These are phyloP conservation scores for Tulasnella sp. DNA, from an alignment of 768 basidiomycete genomes.

Conservation along the genomic window DNA sequence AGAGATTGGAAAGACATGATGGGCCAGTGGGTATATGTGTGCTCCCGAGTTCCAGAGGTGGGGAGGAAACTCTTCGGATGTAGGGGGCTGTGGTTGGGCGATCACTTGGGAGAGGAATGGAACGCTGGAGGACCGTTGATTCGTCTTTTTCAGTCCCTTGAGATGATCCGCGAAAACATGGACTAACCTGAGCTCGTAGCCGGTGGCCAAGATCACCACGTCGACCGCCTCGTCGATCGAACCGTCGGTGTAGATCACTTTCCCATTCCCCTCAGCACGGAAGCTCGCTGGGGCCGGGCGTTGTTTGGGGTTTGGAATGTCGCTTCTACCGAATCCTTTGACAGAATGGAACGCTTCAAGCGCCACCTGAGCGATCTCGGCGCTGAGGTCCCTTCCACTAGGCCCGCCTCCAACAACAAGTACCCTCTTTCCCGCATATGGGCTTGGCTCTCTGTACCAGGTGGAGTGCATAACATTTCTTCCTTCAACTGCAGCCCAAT, in stretches of 20 bases:
- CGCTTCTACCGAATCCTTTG: slow-evolving; percentile 37
- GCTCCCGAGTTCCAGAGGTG: slow-evolving; percentile 61
- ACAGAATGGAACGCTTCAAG: slow-evolving; percentile 44
- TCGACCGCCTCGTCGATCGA: slow-evolving; percentile 53
- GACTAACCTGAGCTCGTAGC: slow-evolving; percentile 49
- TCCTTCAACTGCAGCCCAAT: slow-evolving; percentile 50
- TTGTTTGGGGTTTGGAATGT: slow-evolving; percentile 39
- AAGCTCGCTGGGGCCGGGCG: slow-evolving; percentile 47
- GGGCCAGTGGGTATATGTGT: slow-evolving; percentile 65
- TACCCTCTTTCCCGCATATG: slow-evolving; percentile 40
- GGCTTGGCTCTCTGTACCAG: slow-evolving; percentile 56
- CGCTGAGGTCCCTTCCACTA: slow-evolving; percentile 63
- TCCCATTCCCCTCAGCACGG: slow-evolving; percentile 37
- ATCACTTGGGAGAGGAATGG: slow-evolving; percentile 15
- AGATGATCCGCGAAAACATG: neutral
- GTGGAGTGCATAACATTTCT: slow-evolving; percentile 55
- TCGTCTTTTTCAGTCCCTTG: neutral
- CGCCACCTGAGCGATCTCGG: slow-evolving; percentile 46
- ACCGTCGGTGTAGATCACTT: slow-evolving; percentile 58
- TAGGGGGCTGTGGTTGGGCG: neutral
- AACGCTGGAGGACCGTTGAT: neutral
- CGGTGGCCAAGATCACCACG: slow-evolving; percentile 63
- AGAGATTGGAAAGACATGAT: slow-evolving; percentile 62
- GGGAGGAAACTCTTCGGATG: slow-evolving; percentile 37
- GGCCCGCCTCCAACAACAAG: slow-evolving; percentile 52